Evolutionary conservation across 306 rosid genomes (phyloP).

Genomic region (Luffa acutangula): DNA sequence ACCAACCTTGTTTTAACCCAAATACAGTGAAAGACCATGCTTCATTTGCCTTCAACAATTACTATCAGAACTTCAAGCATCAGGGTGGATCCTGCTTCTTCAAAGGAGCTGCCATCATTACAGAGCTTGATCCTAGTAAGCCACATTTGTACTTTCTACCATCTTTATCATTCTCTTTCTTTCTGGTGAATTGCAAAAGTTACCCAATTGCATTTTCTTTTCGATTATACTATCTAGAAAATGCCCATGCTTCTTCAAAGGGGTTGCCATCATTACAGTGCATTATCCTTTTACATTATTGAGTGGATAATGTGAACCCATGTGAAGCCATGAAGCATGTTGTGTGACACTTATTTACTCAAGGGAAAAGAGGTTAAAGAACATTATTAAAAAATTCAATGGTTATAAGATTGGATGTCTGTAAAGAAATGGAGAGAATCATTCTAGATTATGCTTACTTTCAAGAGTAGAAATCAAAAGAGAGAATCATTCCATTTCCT

Average conservation of each 20-base stretch:
- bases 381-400: background rate
- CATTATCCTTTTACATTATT: background rate
- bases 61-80: slow-evolving; percentile 58
- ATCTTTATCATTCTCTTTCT: background rate
- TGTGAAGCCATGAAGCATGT: slow-evolving; percentile 3
- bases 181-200: background rate
- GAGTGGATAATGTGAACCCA: slow-evolving; percentile 3
- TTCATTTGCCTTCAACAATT: slow-evolving; percentile 68
- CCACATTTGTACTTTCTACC: background rate
- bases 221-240: background rate
- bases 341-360: background rate
- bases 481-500: background rate
- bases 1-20: slow-evolving; percentile 60
- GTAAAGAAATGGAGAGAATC: background rate
- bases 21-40: slow-evolving; percentile 59
- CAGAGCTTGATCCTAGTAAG: slow-evolving; percentile 83
- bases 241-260: background rate
- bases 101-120: slow-evolving; percentile 56
- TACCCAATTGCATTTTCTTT: background rate
- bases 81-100: slow-evolving; percentile 61
- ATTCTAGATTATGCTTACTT: background rate
- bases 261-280: background rate
- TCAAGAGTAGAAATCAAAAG: background rate
- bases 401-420: background rate
- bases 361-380: background rate